Conservation (phyloP, 2,329 filamentous ascomycete genomes). For the Microcyclosporella mali region DNA sequence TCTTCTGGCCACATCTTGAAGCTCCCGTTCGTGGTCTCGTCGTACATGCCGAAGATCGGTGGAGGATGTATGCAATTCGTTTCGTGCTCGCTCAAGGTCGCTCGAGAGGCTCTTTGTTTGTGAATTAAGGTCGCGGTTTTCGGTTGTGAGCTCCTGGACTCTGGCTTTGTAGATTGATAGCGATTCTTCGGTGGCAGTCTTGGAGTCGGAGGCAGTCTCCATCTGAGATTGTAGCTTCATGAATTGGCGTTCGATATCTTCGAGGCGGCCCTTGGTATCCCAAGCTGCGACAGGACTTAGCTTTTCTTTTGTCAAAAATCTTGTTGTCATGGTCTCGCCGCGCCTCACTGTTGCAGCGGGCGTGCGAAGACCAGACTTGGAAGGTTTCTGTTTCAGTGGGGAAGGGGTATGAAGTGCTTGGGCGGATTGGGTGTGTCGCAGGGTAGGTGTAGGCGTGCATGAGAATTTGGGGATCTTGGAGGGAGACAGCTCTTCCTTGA, state of each 20-base stretch:
- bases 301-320: slow-evolving; percentile 58
- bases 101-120: slow-evolving; percentile 53
- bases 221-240: slow-evolving; percentile 66
- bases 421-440: slow-evolving; percentile 27
- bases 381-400: slow-evolving; percentile 25
- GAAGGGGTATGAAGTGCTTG: slow-evolving; percentile 26
- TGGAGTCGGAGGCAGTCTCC: slow-evolving; percentile 60
- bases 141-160: slow-evolving; percentile 29
- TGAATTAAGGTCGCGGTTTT: slow-evolving; percentile 41
- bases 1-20: slow-evolving; percentile 25
- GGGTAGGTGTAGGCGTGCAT: slow-evolving; percentile 19
- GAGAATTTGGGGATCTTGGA: slow-evolving; percentile 33
- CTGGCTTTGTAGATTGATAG: slow-evolving; percentile 67
- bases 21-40: slow-evolving; percentile 30
- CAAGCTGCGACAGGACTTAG: slow-evolving; percentile 54
- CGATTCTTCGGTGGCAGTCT: slow-evolving; percentile 65
- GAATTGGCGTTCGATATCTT: slow-evolving; percentile 70
- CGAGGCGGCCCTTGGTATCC: slow-evolving; percentile 72
- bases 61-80: slow-evolving; percentile 29
- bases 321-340: slow-evolving; percentile 54
- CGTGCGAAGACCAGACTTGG: slow-evolving; percentile 24
- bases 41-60: slow-evolving; percentile 28
- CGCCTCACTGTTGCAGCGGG: slow-evolving; percentile 18
- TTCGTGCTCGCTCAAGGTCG: slow-evolving; percentile 51
- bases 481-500: slow-evolving; percentile 29